Evolutionary conservation across 192 early-diverging fungal genomes (phyloP).

Genomic region (Rhizoclosmatium sp.): DNA sequence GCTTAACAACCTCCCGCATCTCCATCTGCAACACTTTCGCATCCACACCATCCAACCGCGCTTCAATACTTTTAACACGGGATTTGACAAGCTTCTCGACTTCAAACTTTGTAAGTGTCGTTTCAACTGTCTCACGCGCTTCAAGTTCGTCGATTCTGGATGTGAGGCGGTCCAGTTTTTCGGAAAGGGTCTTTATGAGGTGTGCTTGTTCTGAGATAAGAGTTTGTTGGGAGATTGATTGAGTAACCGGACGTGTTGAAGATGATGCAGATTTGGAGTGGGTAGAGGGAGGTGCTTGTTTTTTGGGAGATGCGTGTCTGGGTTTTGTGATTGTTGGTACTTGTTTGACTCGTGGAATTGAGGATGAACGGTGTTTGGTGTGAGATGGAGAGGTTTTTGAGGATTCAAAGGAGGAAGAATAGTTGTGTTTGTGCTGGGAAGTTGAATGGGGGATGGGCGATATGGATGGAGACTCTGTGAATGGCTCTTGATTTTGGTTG

Average conservation of each 20-base stretch:
- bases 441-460: not conserved
- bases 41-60: conserved; percentile 20
- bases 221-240: too few species aligned
- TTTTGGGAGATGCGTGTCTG: not conserved
- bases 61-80: not conserved
- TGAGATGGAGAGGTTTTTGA: not conserved
- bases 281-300: not conserved
- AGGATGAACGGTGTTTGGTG: conserved; percentile 1
- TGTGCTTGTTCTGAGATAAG: not conserved
- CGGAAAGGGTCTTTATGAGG: conserved; percentile 3
- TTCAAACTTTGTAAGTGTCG: not conserved
- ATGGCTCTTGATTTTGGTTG: too few species aligned
- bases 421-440: not conserved
- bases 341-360: not conserved
- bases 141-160: conserved; percentile 9
- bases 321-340: not conserved
- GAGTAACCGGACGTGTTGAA: not conserved
- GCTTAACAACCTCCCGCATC: not conserved
- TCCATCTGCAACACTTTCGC: conserved; percentile 17
- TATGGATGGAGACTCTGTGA: too few species aligned
- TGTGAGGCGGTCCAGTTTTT: conserved; percentile 1
- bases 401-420: not conserved
- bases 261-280: not conserved
- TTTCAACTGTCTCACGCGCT: not conserved
- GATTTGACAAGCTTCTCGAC: not conserved